Conservation (phyloP, 179 eudicot genomes). For the Actinidia arguta region DNA sequence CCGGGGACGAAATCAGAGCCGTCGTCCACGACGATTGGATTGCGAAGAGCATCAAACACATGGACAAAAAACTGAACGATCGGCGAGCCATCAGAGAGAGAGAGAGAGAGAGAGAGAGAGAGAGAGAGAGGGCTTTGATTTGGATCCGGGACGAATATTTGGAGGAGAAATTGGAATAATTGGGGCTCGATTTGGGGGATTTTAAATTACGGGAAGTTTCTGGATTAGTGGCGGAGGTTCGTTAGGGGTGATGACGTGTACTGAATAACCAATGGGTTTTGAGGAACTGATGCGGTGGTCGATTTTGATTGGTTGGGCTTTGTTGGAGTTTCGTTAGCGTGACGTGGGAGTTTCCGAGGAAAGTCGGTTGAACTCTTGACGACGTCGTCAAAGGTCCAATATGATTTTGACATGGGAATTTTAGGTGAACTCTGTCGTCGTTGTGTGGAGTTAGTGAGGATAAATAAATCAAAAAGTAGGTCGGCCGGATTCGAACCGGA, state of each 20-base stretch:
- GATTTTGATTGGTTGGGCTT: slow-evolving; percentile 23
- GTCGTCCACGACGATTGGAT: slow-evolving; percentile 36
- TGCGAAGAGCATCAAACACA: slow-evolving; percentile 25
- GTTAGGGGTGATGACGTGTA: slow-evolving; percentile 51
- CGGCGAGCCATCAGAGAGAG: slow-evolving; percentile 20
- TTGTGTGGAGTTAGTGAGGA: too few relatives aligned
- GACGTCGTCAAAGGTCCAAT: background rate
- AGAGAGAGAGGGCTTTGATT: background rate
- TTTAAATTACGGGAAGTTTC: slow-evolving; percentile 20
- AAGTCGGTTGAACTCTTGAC: background rate
- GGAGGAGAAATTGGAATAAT: background rate
- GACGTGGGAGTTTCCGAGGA: slow-evolving; percentile 34
- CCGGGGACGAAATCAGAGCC: slow-evolving; percentile 49
- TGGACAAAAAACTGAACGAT: background rate
- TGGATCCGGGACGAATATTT: background rate
- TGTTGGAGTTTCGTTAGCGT: slow-evolving; percentile 37
- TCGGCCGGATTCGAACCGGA: too few relatives aligned
- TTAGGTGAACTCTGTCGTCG: too few relatives aligned
- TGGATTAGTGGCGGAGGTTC: slow-evolving; percentile 6
- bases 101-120: background rate
- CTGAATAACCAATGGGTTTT: slow-evolving; percentile 38
- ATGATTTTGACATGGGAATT: too few relatives aligned
- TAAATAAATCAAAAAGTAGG: too few relatives aligned
- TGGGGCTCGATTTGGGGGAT: background rate
- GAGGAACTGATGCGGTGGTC: slow-evolving; percentile 23